These are phyloP conservation scores for Kodamaea fukazawae DNA, from an alignment of 805 yeast genomes.

Conservation along the genomic window DNA sequence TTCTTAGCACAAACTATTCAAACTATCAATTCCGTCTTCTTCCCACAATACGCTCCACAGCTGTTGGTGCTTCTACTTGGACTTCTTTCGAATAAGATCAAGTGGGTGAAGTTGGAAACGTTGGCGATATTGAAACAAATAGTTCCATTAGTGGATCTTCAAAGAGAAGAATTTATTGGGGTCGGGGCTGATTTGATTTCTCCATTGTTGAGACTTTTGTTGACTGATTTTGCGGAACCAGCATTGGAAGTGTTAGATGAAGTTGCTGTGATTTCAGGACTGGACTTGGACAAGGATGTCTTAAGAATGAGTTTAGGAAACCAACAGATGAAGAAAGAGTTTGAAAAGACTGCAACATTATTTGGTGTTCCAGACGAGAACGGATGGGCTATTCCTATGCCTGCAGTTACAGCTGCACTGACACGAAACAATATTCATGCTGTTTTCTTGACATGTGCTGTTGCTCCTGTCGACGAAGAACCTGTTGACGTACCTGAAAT, in stretches of 20 bases:
- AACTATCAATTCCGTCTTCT: constrained; percentile 63
- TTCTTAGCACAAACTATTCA: constrained; percentile 78
- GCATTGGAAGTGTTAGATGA: constrained; percentile 90
- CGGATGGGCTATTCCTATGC: constrained; percentile 98
- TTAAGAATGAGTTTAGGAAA: constrained; percentile 90
- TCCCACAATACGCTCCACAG: constrained; percentile 72
- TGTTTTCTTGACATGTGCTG: constrained; percentile 78
- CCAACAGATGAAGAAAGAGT: constrained; percentile 69
- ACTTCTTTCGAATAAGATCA: constrained; percentile 66
- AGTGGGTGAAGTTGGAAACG: constrained; percentile 80
- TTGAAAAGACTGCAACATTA: constrained; percentile 80
- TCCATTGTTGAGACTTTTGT: constrained; percentile 73
- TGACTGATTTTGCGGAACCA: constrained; percentile 84
- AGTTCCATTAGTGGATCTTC: constrained; percentile 74
- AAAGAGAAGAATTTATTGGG: constrained; percentile 74
- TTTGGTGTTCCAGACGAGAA: constrained; percentile 93
- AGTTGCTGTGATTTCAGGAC: constrained; percentile 80
- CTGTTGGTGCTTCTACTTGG: constrained; percentile 76
- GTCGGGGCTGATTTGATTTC: constrained; percentile 94
- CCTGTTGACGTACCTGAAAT: constrained; percentile 36
- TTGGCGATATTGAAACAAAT: constrained; percentile 71
- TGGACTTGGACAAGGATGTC: constrained; percentile 87
- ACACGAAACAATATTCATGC: constrained; percentile 94
- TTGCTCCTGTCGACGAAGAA: constrained; percentile 39
- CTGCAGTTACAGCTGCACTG: constrained; percentile 82